A percentile compares a stretch with the other conserved stretches of the same genome.
These are phyloP conservation scores for Bolboschoenus planiculmis DNA, from an alignment of 176 grass and related monocot genomes.

Conservation along the genomic window DNA sequence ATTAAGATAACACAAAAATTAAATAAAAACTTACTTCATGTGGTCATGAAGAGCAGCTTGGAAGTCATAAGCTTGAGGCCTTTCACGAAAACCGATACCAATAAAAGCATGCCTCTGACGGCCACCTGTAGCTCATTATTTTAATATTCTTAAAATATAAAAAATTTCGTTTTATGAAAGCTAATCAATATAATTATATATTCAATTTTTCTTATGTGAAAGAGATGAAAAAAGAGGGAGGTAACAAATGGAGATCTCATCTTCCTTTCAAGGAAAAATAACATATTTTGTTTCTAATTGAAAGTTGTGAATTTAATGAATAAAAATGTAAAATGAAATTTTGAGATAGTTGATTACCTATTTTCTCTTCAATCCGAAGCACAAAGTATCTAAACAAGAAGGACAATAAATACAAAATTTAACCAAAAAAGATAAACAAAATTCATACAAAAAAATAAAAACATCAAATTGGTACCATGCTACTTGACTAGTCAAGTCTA, in stretches of 20 bases:
- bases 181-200: not conserved
- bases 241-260: not conserved
- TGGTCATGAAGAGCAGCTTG: conserved; percentile 98
- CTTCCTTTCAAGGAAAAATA: not conserved
- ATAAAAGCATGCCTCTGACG: conserved; percentile 89
- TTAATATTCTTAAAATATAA: not conserved
- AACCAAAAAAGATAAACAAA: not conserved
- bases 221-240: not conserved
- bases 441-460: not conserved
- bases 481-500: not conserved
- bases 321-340: not conserved
- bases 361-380: conserved; percentile 82
- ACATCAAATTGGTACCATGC: not conserved
- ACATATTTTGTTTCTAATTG: not conserved
- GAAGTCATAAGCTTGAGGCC: conserved; percentile 96
- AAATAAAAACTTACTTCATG: conserved; percentile 82
- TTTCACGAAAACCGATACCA: conserved; percentile 97
- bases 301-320: not conserved
- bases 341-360: conserved; percentile 51
- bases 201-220: not conserved
- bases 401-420: conserved; percentile 4
- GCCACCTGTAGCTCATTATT: conserved; percentile 46
- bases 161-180: not conserved
- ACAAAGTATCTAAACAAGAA: conserved; percentile 78
- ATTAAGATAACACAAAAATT: not conserved